These are phyloP conservation scores for Trametes pubescens DNA, from an alignment of 1,284 basidiomycete genomes.

Conservation along the genomic window DNA sequence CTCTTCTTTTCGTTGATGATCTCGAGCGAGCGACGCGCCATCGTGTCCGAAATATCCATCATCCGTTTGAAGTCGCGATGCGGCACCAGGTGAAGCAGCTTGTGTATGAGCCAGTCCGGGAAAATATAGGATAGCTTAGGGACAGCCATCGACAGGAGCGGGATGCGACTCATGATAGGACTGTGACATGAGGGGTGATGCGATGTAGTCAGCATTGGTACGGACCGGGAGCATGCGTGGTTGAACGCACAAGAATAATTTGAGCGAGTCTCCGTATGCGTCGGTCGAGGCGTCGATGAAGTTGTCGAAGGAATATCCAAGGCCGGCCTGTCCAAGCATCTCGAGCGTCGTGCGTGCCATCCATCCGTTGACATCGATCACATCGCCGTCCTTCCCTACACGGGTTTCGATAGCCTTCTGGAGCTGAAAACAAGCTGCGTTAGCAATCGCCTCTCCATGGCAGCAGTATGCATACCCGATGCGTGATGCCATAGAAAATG, in stretches of 20 bases:
- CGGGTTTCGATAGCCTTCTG: conserved; percentile 27
- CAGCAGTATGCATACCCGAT: conserved; percentile 11
- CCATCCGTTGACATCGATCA: conserved; percentile 47
- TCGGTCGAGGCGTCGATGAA: conserved; percentile 40
- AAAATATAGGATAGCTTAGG: conserved; percentile 14
- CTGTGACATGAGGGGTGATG: not conserved
- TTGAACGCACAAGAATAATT: conserved; percentile 32
- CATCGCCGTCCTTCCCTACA: conserved; percentile 12
- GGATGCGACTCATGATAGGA: not conserved
- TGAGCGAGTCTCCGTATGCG: conserved; percentile 40
- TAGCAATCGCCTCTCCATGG: not conserved
- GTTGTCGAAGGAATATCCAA: conserved; percentile 50
- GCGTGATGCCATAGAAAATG: conserved; percentile 24
- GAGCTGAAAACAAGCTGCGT: conserved; percentile 21
- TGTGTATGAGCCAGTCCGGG: conserved; percentile 8
- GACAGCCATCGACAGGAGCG: not conserved
- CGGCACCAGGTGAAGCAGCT: conserved; percentile 13
- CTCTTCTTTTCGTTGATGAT: conserved; percentile 51
- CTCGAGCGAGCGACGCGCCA: conserved; percentile 47
- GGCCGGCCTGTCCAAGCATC: conserved; percentile 48
- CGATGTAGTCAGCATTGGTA: not conserved
- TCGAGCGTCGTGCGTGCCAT: conserved; percentile 49
- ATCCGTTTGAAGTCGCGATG: conserved; percentile 2
- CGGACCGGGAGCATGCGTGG: no score
- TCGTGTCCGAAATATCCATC: conserved; percentile 45